Conservation (phyloP, 352 stramenopile genomes). For the Globisporangium radiosum region DNA sequence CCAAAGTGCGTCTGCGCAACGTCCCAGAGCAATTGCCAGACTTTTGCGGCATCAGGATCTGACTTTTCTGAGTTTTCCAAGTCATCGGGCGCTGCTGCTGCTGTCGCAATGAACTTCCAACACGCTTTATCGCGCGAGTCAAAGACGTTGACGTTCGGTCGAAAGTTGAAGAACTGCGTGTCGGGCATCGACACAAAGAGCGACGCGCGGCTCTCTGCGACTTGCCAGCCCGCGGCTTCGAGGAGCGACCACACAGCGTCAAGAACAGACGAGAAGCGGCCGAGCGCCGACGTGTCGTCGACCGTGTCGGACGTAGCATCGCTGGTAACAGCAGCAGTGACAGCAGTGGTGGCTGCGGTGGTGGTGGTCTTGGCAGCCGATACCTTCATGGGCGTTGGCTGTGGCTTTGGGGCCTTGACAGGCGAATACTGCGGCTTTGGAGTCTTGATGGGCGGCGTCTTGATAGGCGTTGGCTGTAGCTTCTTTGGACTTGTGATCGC, state of each 20-base stretch:
- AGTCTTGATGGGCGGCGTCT: background rate
- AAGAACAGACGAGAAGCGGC: constrained; percentile 44
- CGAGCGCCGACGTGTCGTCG: constrained; percentile 17
- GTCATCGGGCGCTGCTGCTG: constrained; percentile 18
- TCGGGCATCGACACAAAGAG: constrained; percentile 71
- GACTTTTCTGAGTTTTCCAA: constrained; percentile 7
- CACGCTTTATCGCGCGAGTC: constrained; percentile 71
- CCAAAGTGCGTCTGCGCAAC: constrained; percentile 50
- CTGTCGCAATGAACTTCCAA: constrained; percentile 65
- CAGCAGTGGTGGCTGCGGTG: background rate
- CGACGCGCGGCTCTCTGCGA: constrained; percentile 47
- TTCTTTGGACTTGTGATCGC: no score
- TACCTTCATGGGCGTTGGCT: background rate
- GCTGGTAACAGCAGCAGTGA: background rate
- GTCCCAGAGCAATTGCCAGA: constrained; percentile 65
- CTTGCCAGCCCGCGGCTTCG: constrained; percentile 48
- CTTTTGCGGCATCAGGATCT: constrained; percentile 1
- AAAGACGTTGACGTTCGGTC: constrained; percentile 79
- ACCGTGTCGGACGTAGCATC: background rate
- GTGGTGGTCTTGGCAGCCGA: background rate
- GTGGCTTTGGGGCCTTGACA: background rate
- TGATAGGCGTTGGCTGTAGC: background rate
- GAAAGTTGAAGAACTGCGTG: constrained; percentile 79
- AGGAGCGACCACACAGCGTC: constrained; percentile 38
- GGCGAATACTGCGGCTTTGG: background rate